Evolutionary conservation across 768 basidiomycete species (phyloP).

Genomic region (Xerocomellus chrysenteron): DNA sequence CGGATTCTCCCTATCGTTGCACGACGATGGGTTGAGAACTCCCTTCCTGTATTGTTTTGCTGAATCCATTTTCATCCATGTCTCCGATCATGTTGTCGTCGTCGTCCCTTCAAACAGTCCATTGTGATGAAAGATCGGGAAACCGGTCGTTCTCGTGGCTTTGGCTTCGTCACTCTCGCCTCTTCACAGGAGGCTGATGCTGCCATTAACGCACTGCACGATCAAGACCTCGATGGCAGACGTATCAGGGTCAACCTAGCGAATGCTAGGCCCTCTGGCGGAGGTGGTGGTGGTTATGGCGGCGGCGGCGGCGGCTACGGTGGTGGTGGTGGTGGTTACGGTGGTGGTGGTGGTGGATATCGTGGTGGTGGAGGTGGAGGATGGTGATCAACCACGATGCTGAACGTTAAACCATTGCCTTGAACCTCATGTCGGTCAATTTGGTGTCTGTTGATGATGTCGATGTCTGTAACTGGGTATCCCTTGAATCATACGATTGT

Average conservation of each 20-base stretch:
- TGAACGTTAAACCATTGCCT: neutral
- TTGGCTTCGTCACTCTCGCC: slow-evolving; percentile 52
- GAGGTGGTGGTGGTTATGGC: slow-evolving; percentile 14
- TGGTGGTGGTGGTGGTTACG: slow-evolving; percentile 7
- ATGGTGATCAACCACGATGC: slow-evolving; percentile 7
- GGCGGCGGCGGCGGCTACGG: slow-evolving; percentile 13
- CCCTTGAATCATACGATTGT: neutral
- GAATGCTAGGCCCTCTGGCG: slow-evolving; percentile 26
- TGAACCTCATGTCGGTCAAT: neutral
- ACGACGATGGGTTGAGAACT: slow-evolving; percentile 34
- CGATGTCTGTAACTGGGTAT: slow-evolving; percentile 8
- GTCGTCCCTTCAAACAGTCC: slow-evolving; percentile 20
- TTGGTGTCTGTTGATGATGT: slow-evolving; percentile 2
- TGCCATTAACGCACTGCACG: slow-evolving; percentile 47
- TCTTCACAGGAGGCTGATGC: slow-evolving; percentile 37
- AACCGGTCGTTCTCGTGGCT: slow-evolving; percentile 57
- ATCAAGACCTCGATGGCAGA: slow-evolving; percentile 55
- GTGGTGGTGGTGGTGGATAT: slow-evolving; percentile 2
- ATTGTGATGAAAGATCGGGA: slow-evolving; percentile 50
- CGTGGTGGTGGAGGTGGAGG: slow-evolving; percentile 12
- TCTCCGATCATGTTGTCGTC: slow-evolving; percentile 9
- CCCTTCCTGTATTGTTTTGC: slow-evolving; percentile 19
- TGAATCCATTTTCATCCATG: slow-evolving; percentile 29
- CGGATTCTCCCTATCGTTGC: slow-evolving; percentile 31
- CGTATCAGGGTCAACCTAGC: slow-evolving; percentile 50